Conservation (phyloP, 148 eudicot species). For the Persicaria maculosa region DNA sequence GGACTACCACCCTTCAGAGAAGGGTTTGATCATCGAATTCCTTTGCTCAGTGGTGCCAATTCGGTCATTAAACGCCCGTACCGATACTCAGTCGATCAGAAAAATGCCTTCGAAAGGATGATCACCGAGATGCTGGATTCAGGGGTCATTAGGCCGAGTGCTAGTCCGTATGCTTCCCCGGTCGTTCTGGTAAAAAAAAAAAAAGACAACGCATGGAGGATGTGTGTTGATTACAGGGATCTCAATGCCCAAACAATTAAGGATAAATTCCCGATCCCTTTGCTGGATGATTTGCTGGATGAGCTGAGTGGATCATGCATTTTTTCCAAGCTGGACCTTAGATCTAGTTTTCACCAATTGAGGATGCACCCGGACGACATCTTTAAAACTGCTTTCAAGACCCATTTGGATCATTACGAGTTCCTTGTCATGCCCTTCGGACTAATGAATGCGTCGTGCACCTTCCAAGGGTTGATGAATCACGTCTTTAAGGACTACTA, state of each 20-base stretch:
- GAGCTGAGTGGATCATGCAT: slow-evolving; percentile 4
- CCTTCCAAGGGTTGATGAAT: too few relatives aligned
- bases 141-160: not conserved
- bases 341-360: too few relatives aligned
- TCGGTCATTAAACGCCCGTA: not conserved
- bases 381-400: too few relatives aligned
- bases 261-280: slow-evolving; percentile 2
- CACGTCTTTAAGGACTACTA: too few relatives aligned
- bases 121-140: not conserved
- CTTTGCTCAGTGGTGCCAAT: not conserved
- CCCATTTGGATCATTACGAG: too few relatives aligned
- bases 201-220: not conserved
- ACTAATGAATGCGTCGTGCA: too few relatives aligned
- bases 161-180: not conserved
- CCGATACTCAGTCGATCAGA: not conserved
- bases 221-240: not conserved
- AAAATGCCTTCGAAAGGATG: not conserved
- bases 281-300: slow-evolving; percentile 7
- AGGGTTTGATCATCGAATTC: not conserved
- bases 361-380: too few relatives aligned
- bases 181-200: not conserved
- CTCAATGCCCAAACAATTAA: slow-evolving; percentile 4
- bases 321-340: slow-evolving; percentile 8
- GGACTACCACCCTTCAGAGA: not conserved
- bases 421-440: too few relatives aligned